Evolutionary conservation across 768 basidiomycete species (phyloP), one percentile per base, ranked within the genome.

Genomic region (Russula lepida): DNA sequence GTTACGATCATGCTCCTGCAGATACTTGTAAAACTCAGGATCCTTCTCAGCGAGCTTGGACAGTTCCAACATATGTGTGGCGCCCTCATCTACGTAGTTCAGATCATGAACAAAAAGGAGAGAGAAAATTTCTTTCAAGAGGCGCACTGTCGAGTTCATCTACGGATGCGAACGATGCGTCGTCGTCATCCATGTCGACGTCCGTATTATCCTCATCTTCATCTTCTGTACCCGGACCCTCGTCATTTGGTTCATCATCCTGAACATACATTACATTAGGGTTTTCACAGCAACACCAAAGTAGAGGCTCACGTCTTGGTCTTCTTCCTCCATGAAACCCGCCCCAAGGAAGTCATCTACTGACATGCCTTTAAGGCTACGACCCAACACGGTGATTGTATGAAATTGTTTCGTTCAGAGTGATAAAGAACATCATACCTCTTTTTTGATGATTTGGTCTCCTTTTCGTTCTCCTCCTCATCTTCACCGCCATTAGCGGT

Each of bases 11-110:
- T 99, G 94, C 74, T 98, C 92, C 75, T 95, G 88, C 2, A 99
- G 79, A 71, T 95, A 99, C 74, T 95, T 92, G 86, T 84, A 99
- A 76, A 98, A 99, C 70, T 97, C 95, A n/a, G 95, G 95, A 72
- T 99, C 95, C 71, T 92, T 93, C 73, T 95, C 89, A 1, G 91
- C 91, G 37, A 99, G 81, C 69, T 89, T 86, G 41, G 89, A 85
- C 15, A 99, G 81, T 58, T 95, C 89, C 48, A 84, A 73, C 62
- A 92, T 75, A 77, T 98, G 95, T 5, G 78, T 73, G 55, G 78
- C 77, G 25, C 87, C 91, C 58, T 89, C 88, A 56, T 87, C 89
- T 86, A 70, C 39, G 30, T 19, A 37, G 43, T 47, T 3, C 37
- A 51, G 44, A 6, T 11, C 8, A 23, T 54, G 23, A 65, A 66